Conservation (phyloP, 371 early-diverging fungal species). For the Chytridium lagenaria region DNA sequence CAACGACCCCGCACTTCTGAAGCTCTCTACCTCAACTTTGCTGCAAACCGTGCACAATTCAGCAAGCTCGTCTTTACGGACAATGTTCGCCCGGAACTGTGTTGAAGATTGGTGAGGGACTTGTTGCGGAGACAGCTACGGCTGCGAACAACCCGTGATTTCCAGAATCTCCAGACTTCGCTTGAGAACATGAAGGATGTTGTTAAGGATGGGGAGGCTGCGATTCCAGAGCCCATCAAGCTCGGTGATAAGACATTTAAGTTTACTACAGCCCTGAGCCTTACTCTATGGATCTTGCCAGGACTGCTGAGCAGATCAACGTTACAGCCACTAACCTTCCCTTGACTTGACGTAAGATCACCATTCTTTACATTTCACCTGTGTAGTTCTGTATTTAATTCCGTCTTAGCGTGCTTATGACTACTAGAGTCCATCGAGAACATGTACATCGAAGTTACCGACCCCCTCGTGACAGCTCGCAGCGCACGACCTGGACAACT, state of each 20-base stretch:
- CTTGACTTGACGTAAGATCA: neutral
- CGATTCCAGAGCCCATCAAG: neutral
- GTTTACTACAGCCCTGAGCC: constrained; percentile 18
- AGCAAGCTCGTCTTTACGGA: constrained; percentile 2
- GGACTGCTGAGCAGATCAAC: neutral
- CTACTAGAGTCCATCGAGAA: constrained; percentile 31
- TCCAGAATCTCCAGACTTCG: neutral
- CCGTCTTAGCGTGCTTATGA: constrained; percentile 21
- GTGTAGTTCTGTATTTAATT: neutral
- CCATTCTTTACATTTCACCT: neutral
- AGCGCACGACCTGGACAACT: neutral
- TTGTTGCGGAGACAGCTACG: neutral
- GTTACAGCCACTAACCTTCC: neutral
- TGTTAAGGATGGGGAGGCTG: neutral
- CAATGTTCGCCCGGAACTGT: neutral
- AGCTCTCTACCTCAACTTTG: constrained; percentile 24
- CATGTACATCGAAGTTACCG: constrained; percentile 23
- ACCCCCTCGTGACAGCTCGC: constrained; percentile 27
- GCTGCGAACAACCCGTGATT: constrained; percentile 8
- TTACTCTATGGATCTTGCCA: neutral
- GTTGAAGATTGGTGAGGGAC: neutral
- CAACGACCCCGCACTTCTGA: constrained; percentile 24
- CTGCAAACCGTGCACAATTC: neutral
- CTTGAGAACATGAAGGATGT: neutral
- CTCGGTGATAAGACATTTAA: neutral